Percentiles rank a stretch among this genome's conserved stretches.
Conservation (phyloP, 2,329 filamentous ascomycete genomes). For the Graphium sp. region DNA sequence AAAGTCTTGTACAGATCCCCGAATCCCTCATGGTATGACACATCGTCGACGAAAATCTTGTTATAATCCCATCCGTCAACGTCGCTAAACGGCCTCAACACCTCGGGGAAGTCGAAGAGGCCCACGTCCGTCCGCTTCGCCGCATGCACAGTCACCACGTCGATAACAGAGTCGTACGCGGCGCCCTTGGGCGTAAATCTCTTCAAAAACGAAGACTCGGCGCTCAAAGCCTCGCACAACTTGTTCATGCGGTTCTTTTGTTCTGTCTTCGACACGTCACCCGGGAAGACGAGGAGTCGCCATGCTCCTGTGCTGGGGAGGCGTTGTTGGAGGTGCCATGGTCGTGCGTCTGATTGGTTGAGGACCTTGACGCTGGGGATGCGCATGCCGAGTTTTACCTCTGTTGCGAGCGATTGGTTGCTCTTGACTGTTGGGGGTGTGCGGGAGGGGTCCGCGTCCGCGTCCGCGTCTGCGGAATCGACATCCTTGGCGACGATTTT, state of each 20-base stretch:
- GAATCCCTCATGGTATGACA: conserved; percentile 22
- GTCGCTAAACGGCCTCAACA: conserved; percentile 27
- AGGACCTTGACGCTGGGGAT: conserved; percentile 42
- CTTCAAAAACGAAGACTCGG: conserved; percentile 47
- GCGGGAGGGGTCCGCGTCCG: background rate
- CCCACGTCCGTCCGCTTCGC: conserved; percentile 29
- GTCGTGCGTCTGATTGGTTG: conserved; percentile 34
- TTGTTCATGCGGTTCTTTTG: conserved; percentile 25
- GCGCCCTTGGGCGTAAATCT: conserved; percentile 10
- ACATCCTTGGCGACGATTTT: background rate
- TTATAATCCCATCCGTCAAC: conserved; percentile 35
- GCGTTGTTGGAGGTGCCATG: conserved; percentile 40
- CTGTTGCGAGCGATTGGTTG: background rate
- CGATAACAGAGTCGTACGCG: conserved; percentile 22
- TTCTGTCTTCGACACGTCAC: conserved; percentile 26
- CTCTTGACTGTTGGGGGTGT: too few relatives aligned
- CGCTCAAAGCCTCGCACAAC: background rate
- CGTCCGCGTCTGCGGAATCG: background rate
- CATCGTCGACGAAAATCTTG: conserved; percentile 37
- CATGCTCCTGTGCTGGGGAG: conserved; percentile 39
- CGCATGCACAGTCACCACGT: conserved; percentile 43
- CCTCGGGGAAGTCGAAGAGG: conserved; percentile 33
- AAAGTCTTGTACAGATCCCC: background rate
- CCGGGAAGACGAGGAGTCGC: conserved; percentile 43
- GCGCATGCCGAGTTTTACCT: conserved; percentile 26